Percentiles rank a stretch among this genome's conserved stretches.
These are phyloP conservation scores for Exidia glandulosa DNA, from an alignment of 768 basidiomycete species.

Conservation along the genomic window DNA sequence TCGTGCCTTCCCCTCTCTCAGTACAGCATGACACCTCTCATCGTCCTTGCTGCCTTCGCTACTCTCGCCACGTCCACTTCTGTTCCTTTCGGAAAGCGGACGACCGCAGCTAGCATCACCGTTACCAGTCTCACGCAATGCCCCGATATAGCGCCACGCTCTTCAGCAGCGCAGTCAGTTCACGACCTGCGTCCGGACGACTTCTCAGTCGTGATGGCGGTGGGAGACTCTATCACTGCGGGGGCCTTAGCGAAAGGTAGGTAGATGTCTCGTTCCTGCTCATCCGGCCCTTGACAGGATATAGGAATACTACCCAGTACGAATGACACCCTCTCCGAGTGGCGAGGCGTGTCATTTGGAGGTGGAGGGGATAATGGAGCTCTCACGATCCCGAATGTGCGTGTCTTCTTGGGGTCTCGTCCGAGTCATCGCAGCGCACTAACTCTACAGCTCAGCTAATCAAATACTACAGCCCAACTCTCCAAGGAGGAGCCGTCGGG, in stretches of 20 bases:
- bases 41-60: too few relatives aligned
- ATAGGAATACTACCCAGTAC: neutral
- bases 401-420: neutral
- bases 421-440: neutral
- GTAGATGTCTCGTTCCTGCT: neutral
- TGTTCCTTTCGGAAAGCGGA: too few relatives aligned
- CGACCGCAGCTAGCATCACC: too few relatives aligned
- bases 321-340: slow-evolving; percentile 6
- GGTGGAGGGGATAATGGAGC: slow-evolving; percentile 11
- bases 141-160: neutral
- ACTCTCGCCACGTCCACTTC: too few relatives aligned
- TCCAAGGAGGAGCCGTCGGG: slow-evolving; percentile 6
- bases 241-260: slow-evolving; percentile 15
- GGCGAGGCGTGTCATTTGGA: slow-evolving; percentile 12
- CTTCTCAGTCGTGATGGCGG: slow-evolving; percentile 19
- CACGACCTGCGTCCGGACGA: slow-evolving; percentile 16
- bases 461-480: slow-evolving; percentile 7
- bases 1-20: too few relatives aligned
- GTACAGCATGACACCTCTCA: too few relatives aligned
- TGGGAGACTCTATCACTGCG: slow-evolving; percentile 25
- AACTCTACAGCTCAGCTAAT: slow-evolving; percentile 2
- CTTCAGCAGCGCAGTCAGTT: neutral
- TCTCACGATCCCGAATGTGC: slow-evolving; percentile 13
- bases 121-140: too few relatives aligned
- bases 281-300: neutral